These are phyloP conservation scores for Kandelia obovata DNA, from an alignment of 345 rosid species.

Conservation along the genomic window DNA sequence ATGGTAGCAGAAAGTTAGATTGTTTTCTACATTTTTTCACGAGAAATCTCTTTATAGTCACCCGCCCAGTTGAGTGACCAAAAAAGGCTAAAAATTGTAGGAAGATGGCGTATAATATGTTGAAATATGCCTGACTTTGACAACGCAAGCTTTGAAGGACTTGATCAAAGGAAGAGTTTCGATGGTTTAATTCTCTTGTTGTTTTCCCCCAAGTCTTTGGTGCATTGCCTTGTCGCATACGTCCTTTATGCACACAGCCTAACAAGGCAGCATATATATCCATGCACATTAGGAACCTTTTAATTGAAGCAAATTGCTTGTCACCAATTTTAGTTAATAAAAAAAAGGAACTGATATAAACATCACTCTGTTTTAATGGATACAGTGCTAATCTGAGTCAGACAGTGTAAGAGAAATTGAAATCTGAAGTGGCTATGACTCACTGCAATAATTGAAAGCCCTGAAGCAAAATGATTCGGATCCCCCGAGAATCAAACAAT, in stretches of 20 bases:
- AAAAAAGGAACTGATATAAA: background rate
- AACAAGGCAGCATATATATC: constrained; percentile 6
- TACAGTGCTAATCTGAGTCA: background rate
- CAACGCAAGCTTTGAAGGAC: background rate
- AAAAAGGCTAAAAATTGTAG: too few relatives aligned
- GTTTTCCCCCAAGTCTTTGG: background rate
- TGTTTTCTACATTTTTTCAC: too few relatives aligned
- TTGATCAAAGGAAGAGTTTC: background rate
- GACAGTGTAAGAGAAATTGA: too few relatives aligned
- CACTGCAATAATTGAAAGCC: too few relatives aligned
- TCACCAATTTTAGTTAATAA: background rate
- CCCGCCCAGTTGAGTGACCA: too few relatives aligned
- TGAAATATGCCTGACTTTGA: constrained; percentile 7
- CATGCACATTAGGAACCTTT: constrained; percentile 9
- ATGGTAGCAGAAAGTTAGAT: too few relatives aligned
- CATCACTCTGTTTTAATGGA: background rate
- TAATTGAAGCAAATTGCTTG: background rate
- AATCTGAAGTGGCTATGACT: too few relatives aligned
- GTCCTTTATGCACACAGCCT: background rate
- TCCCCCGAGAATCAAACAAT: too few relatives aligned
- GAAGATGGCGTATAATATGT: background rate
- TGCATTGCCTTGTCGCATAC: background rate
- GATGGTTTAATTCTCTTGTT: background rate
- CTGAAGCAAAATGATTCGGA: too few relatives aligned
- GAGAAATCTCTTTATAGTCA: too few relatives aligned